Conservation (phyloP, 2,329 filamentous ascomycete genomes). For the Fusarium citri region DNA sequence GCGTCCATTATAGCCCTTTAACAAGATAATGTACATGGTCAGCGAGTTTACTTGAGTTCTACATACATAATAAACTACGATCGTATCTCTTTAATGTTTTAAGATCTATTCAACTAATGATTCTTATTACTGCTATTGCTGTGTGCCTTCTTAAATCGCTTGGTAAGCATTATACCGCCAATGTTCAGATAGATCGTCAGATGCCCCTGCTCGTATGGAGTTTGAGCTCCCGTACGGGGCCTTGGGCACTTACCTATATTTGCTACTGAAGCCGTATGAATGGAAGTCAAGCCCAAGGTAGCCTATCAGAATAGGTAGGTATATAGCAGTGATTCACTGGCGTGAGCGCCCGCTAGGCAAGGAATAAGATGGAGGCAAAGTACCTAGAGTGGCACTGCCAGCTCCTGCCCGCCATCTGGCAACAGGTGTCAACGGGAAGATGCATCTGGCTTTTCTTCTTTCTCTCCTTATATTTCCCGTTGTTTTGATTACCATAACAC, state of each 20-base stretch:
- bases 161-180: neutral
- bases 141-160: no score
- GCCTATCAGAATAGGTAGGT: neutral
- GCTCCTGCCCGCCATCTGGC: constrained; percentile 9
- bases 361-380: neutral
- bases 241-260: neutral
- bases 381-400: constrained; percentile 1
- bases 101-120: no score
- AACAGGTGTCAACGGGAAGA: constrained; percentile 12
- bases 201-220: neutral
- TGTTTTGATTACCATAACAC: neutral
- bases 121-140: neutral
- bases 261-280: neutral
- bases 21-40: constrained; percentile 6
- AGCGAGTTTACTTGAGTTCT: neutral
- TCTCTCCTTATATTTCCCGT: neutral
- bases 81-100: neutral
- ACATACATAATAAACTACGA: neutral
- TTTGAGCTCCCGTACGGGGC: neutral
- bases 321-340: constrained; percentile 10
- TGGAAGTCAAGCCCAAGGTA: neutral
- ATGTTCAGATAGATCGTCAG: neutral
- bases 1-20: neutral
- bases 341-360: no score
- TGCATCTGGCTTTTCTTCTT: constrained; percentile 6